A percentile compares a stretch with the other conserved stretches of the same genome.
These are phyloP conservation scores for Kwoniella sp. DNA, from an alignment of 768 basidiomycete species.

Conservation along the genomic window DNA sequence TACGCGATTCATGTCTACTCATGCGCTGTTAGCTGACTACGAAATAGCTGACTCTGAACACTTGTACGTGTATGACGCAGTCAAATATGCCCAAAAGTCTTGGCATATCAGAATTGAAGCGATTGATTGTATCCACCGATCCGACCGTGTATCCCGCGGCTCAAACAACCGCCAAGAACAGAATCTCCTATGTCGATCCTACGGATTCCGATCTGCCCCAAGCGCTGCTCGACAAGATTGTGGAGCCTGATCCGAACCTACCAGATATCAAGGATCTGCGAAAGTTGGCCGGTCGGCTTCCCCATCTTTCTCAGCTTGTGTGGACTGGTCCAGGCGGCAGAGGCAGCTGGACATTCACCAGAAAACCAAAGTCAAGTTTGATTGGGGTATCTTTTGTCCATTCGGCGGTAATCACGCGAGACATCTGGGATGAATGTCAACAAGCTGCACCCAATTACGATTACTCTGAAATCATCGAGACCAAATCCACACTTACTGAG, in stretches of 20 bases:
- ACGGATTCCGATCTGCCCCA: neutral
- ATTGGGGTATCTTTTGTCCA: slow-evolving; percentile 22
- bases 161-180: slow-evolving; percentile 1
- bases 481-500: neutral
- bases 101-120: neutral
- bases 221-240: neutral
- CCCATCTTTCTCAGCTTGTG: slow-evolving; percentile 6
- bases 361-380: neutral
- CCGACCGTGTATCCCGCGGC: neutral
- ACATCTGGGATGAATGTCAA: slow-evolving; percentile 19
- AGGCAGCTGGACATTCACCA: slow-evolving; percentile 24
- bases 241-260: slow-evolving; percentile 9
- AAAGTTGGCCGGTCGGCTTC: slow-evolving; percentile 25
- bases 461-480: slow-evolving; percentile 9
- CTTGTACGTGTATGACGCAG: neutral
- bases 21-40: too few relatives aligned
- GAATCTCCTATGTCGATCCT: neutral
- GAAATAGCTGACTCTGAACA: neutral
- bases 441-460: neutral
- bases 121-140: neutral
- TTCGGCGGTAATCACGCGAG: slow-evolving; percentile 9
- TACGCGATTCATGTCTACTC: too few relatives aligned
- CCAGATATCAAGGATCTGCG: slow-evolving; percentile 26
- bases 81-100: slow-evolving; percentile 5
- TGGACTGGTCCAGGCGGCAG: slow-evolving; percentile 30